Evolutionary conservation across 202 grass and related monocot species (phyloP), one percentile per base, ranked within the genome.

Genomic region (Carex arenaria): DNA sequence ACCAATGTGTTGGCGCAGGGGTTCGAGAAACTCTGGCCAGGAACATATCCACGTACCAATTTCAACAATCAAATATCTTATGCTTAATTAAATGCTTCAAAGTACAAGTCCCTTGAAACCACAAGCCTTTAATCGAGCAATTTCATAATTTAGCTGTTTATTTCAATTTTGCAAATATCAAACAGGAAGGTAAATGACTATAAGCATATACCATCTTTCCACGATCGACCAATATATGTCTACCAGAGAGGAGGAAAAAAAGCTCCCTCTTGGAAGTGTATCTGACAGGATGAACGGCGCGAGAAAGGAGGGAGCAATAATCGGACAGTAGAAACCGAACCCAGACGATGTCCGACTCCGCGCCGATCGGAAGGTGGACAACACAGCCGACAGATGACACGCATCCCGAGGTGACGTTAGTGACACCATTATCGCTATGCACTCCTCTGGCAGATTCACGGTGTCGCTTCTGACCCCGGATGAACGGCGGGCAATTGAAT

Each of bases 21-120:
- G 79, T 84, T 93, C 0, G 91, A 99, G 85, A 93, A 95, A 83
- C 77, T 99, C 82, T 85, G 94, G 80, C 93, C 96, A 23, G 93
- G 93, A 83, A 95, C 87, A 78, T 98, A 92, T 85, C 88, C 83
- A 69, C 91, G 96, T 83, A 88, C 86, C 17, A 89, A 89, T 82
- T 99, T 69, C 15, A 42, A 43, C 7, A 69, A 43, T 19, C 17
- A 67, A 67, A 36, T 67, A 6, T 18, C 30, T 34, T 67, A 4
- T 67, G n/a, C n/a, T n/a, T 2, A 66, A 66, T 34, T 63, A 22
- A 22, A 63, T 26, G 22, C 7, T 63, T 0, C 2, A 30, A 1
- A 34, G 64, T 4, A 66, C 64, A 1, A 6, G 22, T 22, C 18
- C 57, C 53, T 5, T 61, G 43, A 23, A 23, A 36, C 10, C 26